Base-by-base conservation (phyloP, 495 filamentous ascomycete genomes). In the Aspergillus olivimuriae region DNA sequence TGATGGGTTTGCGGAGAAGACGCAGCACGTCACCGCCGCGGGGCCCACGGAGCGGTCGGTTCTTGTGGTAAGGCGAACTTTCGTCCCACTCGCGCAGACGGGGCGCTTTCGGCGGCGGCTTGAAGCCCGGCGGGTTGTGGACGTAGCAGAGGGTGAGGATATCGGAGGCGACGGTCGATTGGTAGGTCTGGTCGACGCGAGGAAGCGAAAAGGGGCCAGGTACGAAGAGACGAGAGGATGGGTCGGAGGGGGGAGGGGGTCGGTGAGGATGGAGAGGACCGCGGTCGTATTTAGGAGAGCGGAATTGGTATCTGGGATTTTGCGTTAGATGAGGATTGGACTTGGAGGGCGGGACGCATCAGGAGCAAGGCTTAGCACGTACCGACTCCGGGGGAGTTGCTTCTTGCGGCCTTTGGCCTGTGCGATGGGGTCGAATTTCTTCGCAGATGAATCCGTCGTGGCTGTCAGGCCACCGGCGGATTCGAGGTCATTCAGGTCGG, bases 221-320 rank as follows among this genome's bases (percentile, higher is more conserved):
- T n/a, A 84, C 70, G 70, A 89, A 98, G 40, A 84, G 67, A 59
- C 92, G 83, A 46, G 92, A 95, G 43, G 82, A 74, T 9, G 92
- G 90, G 52, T 89, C 83, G 26, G 92, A 92, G 34, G 83, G 73
- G 9, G 80, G 75, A 4, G 87, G 92, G 11, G 86, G 89, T 63
- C 94, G 86, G 58, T 94, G 80, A 33, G 92, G 94, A 58, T 96
- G 89, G 28, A 97, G 75, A 36, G 90, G 89, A 42, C 92, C 92
- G 60, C 92, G 85, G 65, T 94, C 78, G 75, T 86, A 97, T 63
- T 90, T 87, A 31, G 94, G 94, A 31, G 92, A 79, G 34, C 86
- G 86, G 66, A 83, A 96, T 68, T 89, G 84, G 68, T 96, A 98
- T 73, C 89, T 94, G 50, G 35, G 32, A 34, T 15, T 34, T 37